Evolutionary conservation across 2,329 filamentous ascomycete genomes (phyloP).

Genomic region (Sarocladiaceae sp.): DNA sequence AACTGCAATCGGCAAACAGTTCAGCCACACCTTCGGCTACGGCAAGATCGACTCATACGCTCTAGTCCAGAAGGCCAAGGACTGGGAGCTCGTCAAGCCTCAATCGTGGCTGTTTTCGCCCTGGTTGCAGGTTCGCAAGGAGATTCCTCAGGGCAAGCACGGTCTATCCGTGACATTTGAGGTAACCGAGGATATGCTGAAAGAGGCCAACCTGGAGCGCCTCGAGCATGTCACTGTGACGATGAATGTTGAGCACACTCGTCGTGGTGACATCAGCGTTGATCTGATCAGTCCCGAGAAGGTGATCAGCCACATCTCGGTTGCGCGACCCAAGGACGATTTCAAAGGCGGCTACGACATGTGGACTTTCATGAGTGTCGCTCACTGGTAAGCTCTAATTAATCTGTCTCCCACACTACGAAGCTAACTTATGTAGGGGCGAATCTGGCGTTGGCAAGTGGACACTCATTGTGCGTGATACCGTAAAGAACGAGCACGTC

Average conservation of each 20-base stretch:
- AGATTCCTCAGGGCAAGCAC: slow-evolving; percentile 77
- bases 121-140: slow-evolving; percentile 84
- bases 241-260: slow-evolving; percentile 89
- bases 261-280: slow-evolving; percentile 86
- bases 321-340: slow-evolving; percentile 65
- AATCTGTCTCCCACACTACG: neutral
- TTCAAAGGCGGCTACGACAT: slow-evolving; percentile 71
- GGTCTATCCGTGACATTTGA: slow-evolving; percentile 79
- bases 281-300: slow-evolving; percentile 83
- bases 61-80: slow-evolving; percentile 80
- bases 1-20: slow-evolving; percentile 77
- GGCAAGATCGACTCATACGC: slow-evolving; percentile 89
- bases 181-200: slow-evolving; percentile 76
- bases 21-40: slow-evolving; percentile 92
- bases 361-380: slow-evolving; percentile 99
- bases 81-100: slow-evolving; percentile 84
- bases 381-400: slow-evolving; percentile 68
- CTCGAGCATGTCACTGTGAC: slow-evolving; percentile 95
- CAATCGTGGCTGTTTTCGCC: slow-evolving; percentile 94
- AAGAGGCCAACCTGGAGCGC: slow-evolving; percentile 75
- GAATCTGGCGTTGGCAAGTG: slow-evolving; percentile 84
- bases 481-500: slow-evolving; percentile 67
- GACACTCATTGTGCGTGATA: slow-evolving; percentile 88
- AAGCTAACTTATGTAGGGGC: slow-evolving; percentile 58
- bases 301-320: slow-evolving; percentile 78